These are phyloP conservation scores for Pilasporangium apinafurcum DNA, from an alignment of 352 stramenopile genomes.

Conservation along the genomic window DNA sequence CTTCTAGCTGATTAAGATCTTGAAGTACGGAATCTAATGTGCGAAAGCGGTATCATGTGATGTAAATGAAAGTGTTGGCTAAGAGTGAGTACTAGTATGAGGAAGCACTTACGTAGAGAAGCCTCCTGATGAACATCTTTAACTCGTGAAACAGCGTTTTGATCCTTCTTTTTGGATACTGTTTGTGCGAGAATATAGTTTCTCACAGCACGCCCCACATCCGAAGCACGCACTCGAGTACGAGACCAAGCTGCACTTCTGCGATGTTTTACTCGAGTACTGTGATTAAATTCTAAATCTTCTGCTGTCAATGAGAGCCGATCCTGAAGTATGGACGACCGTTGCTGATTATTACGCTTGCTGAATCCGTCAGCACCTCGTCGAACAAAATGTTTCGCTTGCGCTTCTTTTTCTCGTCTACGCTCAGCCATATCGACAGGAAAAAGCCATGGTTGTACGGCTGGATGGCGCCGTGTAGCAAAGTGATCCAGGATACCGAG, in stretches of 20 bases:
- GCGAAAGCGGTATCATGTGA: not conserved
- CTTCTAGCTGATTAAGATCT: constrained; percentile 40
- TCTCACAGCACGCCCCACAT: constrained; percentile 30
- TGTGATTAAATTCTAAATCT: constrained; percentile 15
- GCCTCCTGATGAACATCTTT: not conserved
- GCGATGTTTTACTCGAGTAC: constrained; percentile 1
- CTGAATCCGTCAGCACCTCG: constrained; percentile 9
- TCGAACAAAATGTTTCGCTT: constrained; percentile 34
- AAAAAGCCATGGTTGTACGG: constrained; percentile 43
- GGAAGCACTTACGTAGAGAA: constrained; percentile 8
- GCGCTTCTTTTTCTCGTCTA: constrained; percentile 18
- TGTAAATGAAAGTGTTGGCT: not conserved
- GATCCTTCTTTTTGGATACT: not conserved
- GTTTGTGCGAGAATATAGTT: constrained; percentile 40
- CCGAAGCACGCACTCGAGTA: constrained; percentile 12
- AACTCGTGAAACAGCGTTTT: not conserved
- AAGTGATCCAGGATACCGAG: constrained; percentile 61
- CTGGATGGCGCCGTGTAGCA: constrained; percentile 43
- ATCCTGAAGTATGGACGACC: constrained; percentile 40
- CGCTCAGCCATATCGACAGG: constrained; percentile 44
- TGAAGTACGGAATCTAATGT: constrained; percentile 36
- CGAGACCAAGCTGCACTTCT: not conserved
- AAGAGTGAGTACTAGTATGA: not conserved
- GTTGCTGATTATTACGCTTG: constrained; percentile 9
- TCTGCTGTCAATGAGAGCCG: constrained; percentile 33